phyloP scores from a whole-genome alignment of 225 moss, liverwort and hornwort species.

The Straminergon stramineum region DNA sequence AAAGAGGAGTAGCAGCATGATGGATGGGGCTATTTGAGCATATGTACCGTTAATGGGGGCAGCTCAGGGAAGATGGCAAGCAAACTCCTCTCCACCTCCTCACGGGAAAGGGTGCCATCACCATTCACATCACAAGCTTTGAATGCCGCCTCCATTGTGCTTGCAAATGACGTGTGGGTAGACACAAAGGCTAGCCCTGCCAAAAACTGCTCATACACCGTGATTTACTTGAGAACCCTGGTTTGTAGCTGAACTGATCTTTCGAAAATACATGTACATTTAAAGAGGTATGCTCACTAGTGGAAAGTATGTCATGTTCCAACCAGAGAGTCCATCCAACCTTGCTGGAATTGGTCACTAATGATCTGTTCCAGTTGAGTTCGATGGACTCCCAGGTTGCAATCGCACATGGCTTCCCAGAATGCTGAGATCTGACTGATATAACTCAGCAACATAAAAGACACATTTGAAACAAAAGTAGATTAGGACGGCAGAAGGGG shows the following conservation, averaged over 20 bases:
- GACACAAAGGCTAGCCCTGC: slow-evolving; percentile 53
- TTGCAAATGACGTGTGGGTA: slow-evolving; percentile 42
- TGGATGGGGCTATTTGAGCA: neutral
- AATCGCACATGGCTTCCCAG: neutral
- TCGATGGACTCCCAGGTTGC: neutral
- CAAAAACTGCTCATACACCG: slow-evolving; percentile 24
- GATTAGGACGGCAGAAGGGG: neutral
- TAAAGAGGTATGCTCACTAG: neutral
- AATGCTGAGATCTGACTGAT: neutral
- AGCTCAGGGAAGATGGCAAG: slow-evolving; percentile 45
- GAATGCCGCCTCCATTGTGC: slow-evolving; percentile 43
- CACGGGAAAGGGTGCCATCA: slow-evolving; percentile 38
- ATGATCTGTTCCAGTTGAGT: neutral
- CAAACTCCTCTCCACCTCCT: slow-evolving; percentile 48
- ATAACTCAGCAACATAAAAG: neutral
- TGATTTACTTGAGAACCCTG: neutral
- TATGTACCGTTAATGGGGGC: slow-evolving; percentile 22
- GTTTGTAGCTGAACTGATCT: neutral
- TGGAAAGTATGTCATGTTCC: neutral
- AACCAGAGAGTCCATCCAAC: neutral
- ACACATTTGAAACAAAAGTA: neutral
- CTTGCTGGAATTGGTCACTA: neutral
- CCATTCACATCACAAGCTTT: slow-evolving; percentile 47
- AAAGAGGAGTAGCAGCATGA: neutral
- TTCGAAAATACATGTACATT: neutral